Evolutionary conservation across 1,284 basidiomycete genomes (phyloP), one percentile per base, ranked within the genome.

Genomic region (Rhodotorula sp.): DNA sequence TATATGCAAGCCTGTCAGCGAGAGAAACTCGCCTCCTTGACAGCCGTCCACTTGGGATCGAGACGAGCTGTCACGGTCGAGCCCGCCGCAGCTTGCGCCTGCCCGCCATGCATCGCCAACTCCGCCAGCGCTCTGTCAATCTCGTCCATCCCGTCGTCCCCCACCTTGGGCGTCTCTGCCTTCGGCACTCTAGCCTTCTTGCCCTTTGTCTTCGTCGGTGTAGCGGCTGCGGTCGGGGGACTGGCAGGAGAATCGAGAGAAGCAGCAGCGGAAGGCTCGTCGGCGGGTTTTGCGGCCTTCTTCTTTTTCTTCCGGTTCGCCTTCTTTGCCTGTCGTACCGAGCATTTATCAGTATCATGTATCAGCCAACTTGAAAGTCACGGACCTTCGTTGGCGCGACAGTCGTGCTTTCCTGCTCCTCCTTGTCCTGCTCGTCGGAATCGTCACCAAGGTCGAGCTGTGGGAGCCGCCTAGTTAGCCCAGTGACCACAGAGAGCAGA

Each of bases 41-140:
- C 58, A 29, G 62, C 64, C 17, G 46, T 57, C 63, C 64, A 73
- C 53, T 63, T 66, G 4, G 69, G 72, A 8, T 70, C 67, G 8
- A 69, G 52, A 32, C 67, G 53, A 5, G 22, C 63, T 9, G 48
- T 52, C 51, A 56, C 53, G 9, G 56, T 46, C n/a, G 58, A 55
- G 19, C 46, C 54, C 1, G 13, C 63, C n/a, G 44, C 22, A 24
- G 32, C 48, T 46, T 56, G 27, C 27, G 59, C 36, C 11, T 44
- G 3, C 39, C 82, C 84, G 60, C 79, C 89, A 88, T 90, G 89
- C 66, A 88, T 75, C 7, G 89, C 89, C 30, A 96, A 83, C 77
- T 94, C 92, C 4, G 88, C 88, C 15, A 95, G 83, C 0, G 88
- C 92, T 66, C 86, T 84, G 78, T 94, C 92, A 36, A 95, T 82